Evolutionary conservation across 352 stramenopile genomes (phyloP).

Genomic region (Globisporangium camurandrum): DNA sequence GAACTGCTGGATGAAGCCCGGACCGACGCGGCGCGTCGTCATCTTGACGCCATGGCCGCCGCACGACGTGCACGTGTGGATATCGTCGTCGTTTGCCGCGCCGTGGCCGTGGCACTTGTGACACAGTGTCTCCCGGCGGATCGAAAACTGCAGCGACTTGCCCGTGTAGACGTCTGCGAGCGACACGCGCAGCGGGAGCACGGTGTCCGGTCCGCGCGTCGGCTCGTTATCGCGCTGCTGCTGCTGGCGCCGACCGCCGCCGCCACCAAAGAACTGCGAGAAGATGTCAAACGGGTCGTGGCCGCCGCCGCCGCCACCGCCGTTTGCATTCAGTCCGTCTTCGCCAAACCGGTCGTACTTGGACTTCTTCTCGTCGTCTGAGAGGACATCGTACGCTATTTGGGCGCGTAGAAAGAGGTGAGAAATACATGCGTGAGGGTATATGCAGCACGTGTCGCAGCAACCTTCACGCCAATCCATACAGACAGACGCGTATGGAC

Average conservation of each 20-base stretch:
- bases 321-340: constrained; percentile 61
- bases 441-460: no score
- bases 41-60: constrained; percentile 92
- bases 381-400: constrained; percentile 87
- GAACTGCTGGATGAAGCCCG: constrained; percentile 85
- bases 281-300: constrained; percentile 79
- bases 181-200: constrained; percentile 90
- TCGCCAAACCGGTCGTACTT: constrained; percentile 91
- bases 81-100: constrained; percentile 85
- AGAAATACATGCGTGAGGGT: constrained; percentile 5
- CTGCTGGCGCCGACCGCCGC: constrained; percentile 25
- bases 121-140: constrained; percentile 91
- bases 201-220: constrained; percentile 52
- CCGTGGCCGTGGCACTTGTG: constrained; percentile 89
- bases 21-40: constrained; percentile 56
- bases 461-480: no score
- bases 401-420: constrained; percentile 7
- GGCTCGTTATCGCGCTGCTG: constrained; percentile 41
- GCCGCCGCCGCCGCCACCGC: constrained; percentile 29
- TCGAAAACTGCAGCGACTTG: constrained; percentile 91
- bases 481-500: not conserved
- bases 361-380: constrained; percentile 82
- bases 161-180: constrained; percentile 96
- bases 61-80: constrained; percentile 90
- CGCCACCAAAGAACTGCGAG: constrained; percentile 72